Percentiles rank a stretch among this genome's conserved stretches.
phyloP scores from a whole-genome alignment of 2,329 filamentous ascomycete species.

The Scytalidium sp. region DNA sequence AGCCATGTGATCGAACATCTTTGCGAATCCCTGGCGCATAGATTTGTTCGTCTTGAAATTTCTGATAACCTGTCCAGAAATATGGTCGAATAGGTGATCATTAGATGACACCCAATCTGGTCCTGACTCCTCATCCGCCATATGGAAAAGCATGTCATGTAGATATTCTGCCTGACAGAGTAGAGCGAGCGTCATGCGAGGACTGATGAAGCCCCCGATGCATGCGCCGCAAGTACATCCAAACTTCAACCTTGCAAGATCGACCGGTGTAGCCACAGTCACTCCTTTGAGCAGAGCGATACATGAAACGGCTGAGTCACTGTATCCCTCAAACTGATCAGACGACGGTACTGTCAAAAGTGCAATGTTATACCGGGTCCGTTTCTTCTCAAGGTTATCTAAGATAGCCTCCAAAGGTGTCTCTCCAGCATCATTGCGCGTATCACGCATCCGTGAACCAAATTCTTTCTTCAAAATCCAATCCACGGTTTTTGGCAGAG shows the following conservation, averaged over 20 bases:
- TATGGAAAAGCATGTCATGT: conserved; percentile 21
- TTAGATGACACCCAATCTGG: conserved; percentile 15
- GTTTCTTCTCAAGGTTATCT: conserved; percentile 23
- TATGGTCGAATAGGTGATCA: conserved; percentile 16
- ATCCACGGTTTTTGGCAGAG: too few relatives aligned
- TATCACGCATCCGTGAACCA: too few relatives aligned
- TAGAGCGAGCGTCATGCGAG: conserved; percentile 31
- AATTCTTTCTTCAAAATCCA: too few relatives aligned
- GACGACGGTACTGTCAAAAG: conserved; percentile 16
- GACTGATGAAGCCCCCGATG: conserved; percentile 33
- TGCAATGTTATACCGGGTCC: conserved; percentile 17
- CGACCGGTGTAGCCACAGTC: conserved; percentile 6
- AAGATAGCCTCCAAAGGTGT: conserved; percentile 31
- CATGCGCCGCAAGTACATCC: conserved; percentile 37
- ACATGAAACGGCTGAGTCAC: conserved; percentile 23
- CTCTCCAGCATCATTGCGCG: conserved; percentile 28
- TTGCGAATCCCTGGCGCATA: conserved; percentile 30
- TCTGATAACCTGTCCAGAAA: conserved; percentile 18
- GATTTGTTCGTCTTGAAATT: conserved; percentile 33
- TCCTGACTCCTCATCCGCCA: conserved; percentile 15
- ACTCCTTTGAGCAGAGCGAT: conserved; percentile 21
- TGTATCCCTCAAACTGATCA: conserved; percentile 31
- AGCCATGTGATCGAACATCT: conserved; percentile 28
- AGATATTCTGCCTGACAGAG: conserved; percentile 22
- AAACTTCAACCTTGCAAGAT: conserved; percentile 26